Evolutionary conservation across 768 basidiomycete genomes (phyloP), one percentile per base, ranked within the genome.

Genomic region (Tulasnella sp.): DNA sequence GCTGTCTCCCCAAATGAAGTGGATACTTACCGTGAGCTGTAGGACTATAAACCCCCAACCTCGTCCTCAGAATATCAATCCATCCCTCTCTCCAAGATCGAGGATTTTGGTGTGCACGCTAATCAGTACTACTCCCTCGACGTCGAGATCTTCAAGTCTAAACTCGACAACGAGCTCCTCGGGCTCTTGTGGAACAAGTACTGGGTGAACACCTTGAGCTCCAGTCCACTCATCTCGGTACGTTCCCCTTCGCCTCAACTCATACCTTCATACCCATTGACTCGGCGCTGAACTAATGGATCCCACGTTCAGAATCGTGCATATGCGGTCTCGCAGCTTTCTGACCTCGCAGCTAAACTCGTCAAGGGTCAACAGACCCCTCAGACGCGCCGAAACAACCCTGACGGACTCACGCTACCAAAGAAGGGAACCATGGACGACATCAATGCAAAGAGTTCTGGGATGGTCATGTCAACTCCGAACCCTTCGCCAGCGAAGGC

Each of bases 41-140:
- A 75, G 75, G 86, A 85, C 66, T 96, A 96, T 73, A 91, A 84
- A 1, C 92, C 94, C 2, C 82, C 88, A 0, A 71, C 76, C 74
- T 49, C 76, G 19, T 70, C 83, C 1, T 87, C 87, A 24, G 87
- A 93, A 70, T 97, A 97, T 66, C 94, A 99, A 70, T 92, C 88
- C 49, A 97, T 98, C 65, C 96, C 96, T 0, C 78, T 96, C 41
- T 83, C 79, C 75, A 99, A 99, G 76, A 93, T 99, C 60, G 96
- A 98, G 71, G 96, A 99, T 70, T 99, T 99, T 68, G 96, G 96
- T 70, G 96, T 97, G 3, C 96, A 99, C 67, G 92, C 94, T 31
- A 88, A 89, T 67, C 84, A 90, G 62, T 99, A 99, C 70, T 99
- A 99, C 69, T 87, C 81, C 22, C 78, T 99, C 12, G 92, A 94